These are phyloP conservation scores for Polysphondylium violaceum DNA, from an alignment of 78 protist species.

Conservation along the genomic window DNA sequence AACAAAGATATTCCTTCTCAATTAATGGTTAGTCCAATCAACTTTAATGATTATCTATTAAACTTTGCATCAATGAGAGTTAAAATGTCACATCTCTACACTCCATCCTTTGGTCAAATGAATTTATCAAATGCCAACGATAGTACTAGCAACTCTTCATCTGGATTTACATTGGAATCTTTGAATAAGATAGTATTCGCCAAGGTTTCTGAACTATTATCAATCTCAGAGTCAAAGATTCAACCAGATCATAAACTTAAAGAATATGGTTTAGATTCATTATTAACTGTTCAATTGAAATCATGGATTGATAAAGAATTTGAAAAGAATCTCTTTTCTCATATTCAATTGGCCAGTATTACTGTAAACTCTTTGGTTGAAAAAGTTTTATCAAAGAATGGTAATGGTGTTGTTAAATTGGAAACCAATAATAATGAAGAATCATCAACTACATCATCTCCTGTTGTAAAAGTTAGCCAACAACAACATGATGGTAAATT, in stretches of 20 bases:
- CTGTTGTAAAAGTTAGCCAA: background rate
- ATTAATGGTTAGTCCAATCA: conserved; percentile 23
- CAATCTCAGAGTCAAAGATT: conserved; percentile 18
- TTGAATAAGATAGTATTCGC: background rate
- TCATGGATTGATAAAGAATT: conserved; percentile 60
- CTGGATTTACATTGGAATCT: background rate
- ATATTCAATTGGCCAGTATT: conserved; percentile 37
- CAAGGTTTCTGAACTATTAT: conserved; percentile 27
- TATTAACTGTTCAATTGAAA: conserved; percentile 62
- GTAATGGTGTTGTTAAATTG: background rate
- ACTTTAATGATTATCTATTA: background rate
- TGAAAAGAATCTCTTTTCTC: conserved; percentile 45
- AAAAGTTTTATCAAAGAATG: conserved; percentile 5
- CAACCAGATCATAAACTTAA: conserved; percentile 27
- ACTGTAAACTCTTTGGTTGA: conserved; percentile 20
- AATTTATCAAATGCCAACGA: background rate
- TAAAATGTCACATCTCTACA: conserved; percentile 28
- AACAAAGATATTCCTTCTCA: conserved; percentile 1
- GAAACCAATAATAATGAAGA: background rate
- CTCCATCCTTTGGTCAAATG: background rate
- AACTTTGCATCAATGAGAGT: conserved; percentile 20
- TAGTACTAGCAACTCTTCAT: background rate
- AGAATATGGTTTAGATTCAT: conserved; percentile 75
- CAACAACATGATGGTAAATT: background rate
- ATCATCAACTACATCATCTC: background rate